Conservation (phyloP, 306 rosid genomes). For the Astragalus membranaceus region DNA sequence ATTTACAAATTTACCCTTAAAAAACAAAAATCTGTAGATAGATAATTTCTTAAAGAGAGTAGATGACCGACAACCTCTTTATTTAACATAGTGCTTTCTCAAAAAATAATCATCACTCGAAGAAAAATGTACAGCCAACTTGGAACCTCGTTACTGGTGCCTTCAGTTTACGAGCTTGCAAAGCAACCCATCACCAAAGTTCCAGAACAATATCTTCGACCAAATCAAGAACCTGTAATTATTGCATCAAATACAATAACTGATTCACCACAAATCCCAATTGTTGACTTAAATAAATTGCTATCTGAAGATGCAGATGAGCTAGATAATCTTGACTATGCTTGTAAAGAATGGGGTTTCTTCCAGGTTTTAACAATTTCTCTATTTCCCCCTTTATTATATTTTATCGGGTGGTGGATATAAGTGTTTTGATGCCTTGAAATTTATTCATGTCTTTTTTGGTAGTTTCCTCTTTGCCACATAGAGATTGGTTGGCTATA, state of each 20-base stretch:
- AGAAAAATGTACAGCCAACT: background rate
- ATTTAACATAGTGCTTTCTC: no score
- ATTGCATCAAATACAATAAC: background rate
- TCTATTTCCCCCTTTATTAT: background rate
- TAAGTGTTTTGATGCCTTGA: no score
- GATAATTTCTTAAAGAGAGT: no score
- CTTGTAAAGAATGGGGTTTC: constrained; percentile 35
- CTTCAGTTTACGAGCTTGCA: constrained; percentile 31
- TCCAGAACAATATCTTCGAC: constrained; percentile 32
- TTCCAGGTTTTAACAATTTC: constrained; percentile 34
- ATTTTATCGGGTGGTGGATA: background rate
- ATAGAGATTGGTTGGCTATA: no score
- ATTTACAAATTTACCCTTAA: no score
- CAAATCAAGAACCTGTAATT: constrained; percentile 29
- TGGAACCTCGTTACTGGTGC: constrained; percentile 12
- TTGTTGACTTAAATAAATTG: constrained; percentile 38
- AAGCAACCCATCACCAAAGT: constrained; percentile 16
- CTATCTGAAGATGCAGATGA: constrained; percentile 22
- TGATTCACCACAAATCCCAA: constrained; percentile 25
- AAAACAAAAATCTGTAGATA: no score
- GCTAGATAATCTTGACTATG: constrained; percentile 32
- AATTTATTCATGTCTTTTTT: no score
- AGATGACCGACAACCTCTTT: no score
- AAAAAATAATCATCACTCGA: no score
- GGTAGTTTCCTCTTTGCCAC: no score